Conservation (phyloP, 2,329 filamentous ascomycete species). For the Cladosporium sp. region DNA sequence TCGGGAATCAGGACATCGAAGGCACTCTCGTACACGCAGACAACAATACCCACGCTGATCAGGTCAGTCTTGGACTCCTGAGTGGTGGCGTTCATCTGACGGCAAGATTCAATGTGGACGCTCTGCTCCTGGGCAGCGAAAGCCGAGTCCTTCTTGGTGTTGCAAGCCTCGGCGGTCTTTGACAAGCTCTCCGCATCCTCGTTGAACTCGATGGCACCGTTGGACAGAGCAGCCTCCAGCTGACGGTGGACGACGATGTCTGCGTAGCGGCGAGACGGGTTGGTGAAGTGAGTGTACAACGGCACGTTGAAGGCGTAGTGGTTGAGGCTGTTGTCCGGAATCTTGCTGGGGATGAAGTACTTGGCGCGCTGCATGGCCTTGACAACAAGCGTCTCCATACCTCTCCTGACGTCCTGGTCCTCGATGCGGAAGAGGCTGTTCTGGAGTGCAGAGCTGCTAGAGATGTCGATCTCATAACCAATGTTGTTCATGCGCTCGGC, state of each 20-base stretch:
- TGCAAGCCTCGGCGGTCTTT: conserved; percentile 94
- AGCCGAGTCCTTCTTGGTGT: conserved; percentile 98
- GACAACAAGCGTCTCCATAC: conserved; percentile 93
- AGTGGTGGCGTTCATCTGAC: conserved; percentile 89
- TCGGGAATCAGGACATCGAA: conserved; percentile 98
- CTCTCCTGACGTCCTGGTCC: conserved; percentile 86
- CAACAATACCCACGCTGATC: conserved; percentile 91
- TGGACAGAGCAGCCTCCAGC: conserved; percentile 80
- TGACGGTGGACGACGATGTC: conserved; percentile 96
- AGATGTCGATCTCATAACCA: conserved; percentile 84
- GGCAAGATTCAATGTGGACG: conserved; percentile 96
- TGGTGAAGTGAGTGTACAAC: conserved; percentile 96
- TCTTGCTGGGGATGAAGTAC: conserved; percentile 85
- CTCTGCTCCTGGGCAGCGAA: conserved; percentile 98
- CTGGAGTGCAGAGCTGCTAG: conserved; percentile 87
- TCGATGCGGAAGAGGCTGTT: conserved; percentile 94
- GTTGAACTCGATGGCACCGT: conserved; percentile 78
- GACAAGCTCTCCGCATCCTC: conserved; percentile 86
- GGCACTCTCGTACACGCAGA: conserved; percentile 97
- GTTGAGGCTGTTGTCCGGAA: conserved; percentile 72
- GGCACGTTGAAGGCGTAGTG: conserved; percentile 94
- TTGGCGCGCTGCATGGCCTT: conserved; percentile 97
- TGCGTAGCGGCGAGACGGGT: conserved; percentile 89
- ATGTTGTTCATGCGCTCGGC: conserved; percentile 90
- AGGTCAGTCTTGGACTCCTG: conserved; percentile 86